Conservation (phyloP, 495 filamentous ascomycete species). For the Neurospora tetrasperma region DNA sequence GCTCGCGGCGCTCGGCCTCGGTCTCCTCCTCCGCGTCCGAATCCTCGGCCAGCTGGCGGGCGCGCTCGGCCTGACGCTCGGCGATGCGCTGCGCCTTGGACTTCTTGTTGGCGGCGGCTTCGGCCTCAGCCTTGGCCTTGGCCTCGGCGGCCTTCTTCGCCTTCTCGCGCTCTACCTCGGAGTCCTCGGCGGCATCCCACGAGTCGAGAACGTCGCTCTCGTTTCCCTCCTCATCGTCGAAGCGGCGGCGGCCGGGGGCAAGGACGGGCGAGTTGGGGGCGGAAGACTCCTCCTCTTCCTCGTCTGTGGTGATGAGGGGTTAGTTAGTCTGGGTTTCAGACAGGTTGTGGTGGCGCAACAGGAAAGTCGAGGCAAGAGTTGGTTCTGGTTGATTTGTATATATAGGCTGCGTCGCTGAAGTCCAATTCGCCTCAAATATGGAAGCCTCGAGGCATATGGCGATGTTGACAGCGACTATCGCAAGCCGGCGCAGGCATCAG, state of each 20-base stretch:
- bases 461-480: background rate
- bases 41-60: constrained; percentile 37
- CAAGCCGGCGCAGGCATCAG: background rate
- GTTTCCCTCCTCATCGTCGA: constrained; percentile 85
- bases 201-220: constrained; percentile 87
- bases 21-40: constrained; percentile 56
- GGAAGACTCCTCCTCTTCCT: constrained; percentile 57
- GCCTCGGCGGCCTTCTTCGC: constrained; percentile 73
- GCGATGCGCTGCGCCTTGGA: constrained; percentile 78
- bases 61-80: constrained; percentile 51
- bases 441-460: background rate
- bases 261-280: constrained; percentile 49
- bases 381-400: constrained; percentile 10
- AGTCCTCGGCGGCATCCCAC: constrained; percentile 96
- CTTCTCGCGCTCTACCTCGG: constrained; percentile 93
- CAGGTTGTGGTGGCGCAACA: background rate
- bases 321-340: constrained; percentile 25
- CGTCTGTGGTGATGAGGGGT: constrained; percentile 14
- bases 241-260: constrained; percentile 49
- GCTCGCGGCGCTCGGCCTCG: constrained; percentile 58
- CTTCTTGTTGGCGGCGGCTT: constrained; percentile 91
- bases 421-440: background rate
- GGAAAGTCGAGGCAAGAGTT: constrained; percentile 1
- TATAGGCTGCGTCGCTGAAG: background rate
- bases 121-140: constrained; percentile 81